Percentiles rank a stretch among this genome's conserved stretches.
These are phyloP conservation scores for Xylariaceae sp. DNA, from an alignment of 2,329 filamentous ascomycete species.

Conservation along the genomic window DNA sequence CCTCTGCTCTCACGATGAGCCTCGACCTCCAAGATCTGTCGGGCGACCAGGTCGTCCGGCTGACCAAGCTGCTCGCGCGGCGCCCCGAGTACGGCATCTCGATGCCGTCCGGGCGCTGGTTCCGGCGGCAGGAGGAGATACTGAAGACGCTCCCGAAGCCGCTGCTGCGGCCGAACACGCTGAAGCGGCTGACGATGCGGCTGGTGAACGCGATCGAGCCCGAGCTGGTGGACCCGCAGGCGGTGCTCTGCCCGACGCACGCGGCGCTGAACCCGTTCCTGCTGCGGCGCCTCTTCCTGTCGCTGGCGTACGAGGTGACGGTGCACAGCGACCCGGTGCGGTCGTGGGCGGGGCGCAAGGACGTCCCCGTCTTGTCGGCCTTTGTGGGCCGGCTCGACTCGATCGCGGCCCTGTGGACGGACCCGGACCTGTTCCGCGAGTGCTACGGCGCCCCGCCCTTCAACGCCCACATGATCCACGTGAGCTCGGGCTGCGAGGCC, in stretches of 20 bases:
- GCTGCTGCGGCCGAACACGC: conserved; percentile 19
- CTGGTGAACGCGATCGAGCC: conserved; percentile 22
- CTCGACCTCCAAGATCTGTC: conserved; percentile 19
- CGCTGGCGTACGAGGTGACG: conserved; percentile 35
- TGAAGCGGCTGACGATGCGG: conserved; percentile 26
- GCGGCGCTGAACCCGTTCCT: conserved; percentile 32
- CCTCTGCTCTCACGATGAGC: conserved; percentile 14
- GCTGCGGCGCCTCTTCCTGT: conserved; percentile 35
- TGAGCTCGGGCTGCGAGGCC: conserved; percentile 39
- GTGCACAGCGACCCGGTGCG: conserved; percentile 20
- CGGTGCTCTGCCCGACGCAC: conserved; percentile 35
- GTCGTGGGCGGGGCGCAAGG: conserved; percentile 14
- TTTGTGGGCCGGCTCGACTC: conserved; percentile 26
- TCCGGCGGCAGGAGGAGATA: conserved; percentile 25
- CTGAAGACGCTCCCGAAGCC: conserved; percentile 19
- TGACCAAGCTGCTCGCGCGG: conserved; percentile 31
- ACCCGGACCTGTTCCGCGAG: conserved; percentile 25
- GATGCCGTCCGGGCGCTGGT: conserved; percentile 29
- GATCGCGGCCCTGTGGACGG: conserved; percentile 33
- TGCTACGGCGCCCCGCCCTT: conserved; percentile 26
- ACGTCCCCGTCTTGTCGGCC: conserved; percentile 14
- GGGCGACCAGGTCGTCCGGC: conserved; percentile 20
- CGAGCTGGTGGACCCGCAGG: conserved; percentile 19
- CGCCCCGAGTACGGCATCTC: conserved; percentile 24
- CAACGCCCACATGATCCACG: conserved; percentile 19